Evolutionary conservation across 441 rosid species (phyloP).

Genomic region (Arabidopsis lyrata): DNA sequence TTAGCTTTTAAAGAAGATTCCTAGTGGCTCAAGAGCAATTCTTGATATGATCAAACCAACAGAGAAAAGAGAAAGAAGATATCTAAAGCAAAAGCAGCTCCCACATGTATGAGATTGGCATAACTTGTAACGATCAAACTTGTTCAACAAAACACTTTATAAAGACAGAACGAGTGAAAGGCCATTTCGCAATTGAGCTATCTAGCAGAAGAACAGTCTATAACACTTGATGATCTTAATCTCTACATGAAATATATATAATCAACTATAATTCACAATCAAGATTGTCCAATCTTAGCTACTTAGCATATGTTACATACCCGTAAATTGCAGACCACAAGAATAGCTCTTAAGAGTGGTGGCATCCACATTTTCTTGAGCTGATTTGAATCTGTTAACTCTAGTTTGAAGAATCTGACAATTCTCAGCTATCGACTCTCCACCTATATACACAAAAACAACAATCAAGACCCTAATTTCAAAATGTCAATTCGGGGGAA

Average conservation of each 20-base stretch:
- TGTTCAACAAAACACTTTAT: conserved; percentile 10
- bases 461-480: conserved; percentile 8
- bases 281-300: too few relatives aligned
- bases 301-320: too few relatives aligned
- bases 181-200: not conserved
- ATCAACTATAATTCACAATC: too few relatives aligned
- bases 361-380: conserved; percentile 59
- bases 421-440: conserved; percentile 75
- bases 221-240: conserved; percentile 10
- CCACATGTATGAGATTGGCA: conserved; percentile 35
- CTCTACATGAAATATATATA: not conserved
- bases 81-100: conserved; percentile 40
- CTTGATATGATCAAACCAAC: conserved; percentile 10
- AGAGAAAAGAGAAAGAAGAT: conserved; percentile 27
- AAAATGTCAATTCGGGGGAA: conserved; percentile 15
- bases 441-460: conserved; percentile 55
- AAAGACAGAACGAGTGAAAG: conserved; percentile 1
- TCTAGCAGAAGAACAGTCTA: not conserved
- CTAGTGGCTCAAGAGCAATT: conserved; percentile 31
- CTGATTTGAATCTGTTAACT: conserved; percentile 80
- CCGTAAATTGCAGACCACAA: conserved; percentile 66
- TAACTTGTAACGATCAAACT: conserved; percentile 20
- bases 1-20: conserved; percentile 36
- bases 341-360: conserved; percentile 68
- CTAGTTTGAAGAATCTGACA: conserved; percentile 93